These are phyloP conservation scores for Plectosphaerella sp. DNA, from an alignment of 2,329 filamentous ascomycete species.

Conservation along the genomic window DNA sequence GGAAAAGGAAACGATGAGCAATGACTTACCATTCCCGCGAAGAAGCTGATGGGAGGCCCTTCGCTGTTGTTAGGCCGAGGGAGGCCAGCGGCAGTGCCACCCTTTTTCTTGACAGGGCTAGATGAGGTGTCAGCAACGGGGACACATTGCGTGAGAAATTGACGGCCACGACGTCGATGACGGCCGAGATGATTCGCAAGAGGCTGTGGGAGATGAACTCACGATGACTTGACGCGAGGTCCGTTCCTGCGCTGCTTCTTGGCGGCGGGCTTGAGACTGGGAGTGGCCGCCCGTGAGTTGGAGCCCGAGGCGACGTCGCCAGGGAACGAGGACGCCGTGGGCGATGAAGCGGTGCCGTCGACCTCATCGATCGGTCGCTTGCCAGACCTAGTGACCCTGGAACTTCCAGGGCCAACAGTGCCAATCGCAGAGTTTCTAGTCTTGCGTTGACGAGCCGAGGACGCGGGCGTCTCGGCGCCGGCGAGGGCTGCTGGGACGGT, in stretches of 20 bases:
- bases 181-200: slow-evolving; percentile 1
- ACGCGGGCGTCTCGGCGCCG: neutral
- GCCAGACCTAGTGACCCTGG: slow-evolving; percentile 42
- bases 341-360: slow-evolving; percentile 45
- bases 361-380: slow-evolving; percentile 53
- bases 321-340: slow-evolving; percentile 44
- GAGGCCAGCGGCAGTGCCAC: slow-evolving; percentile 63
- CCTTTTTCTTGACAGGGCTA: slow-evolving; percentile 75
- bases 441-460: slow-evolving; percentile 2
- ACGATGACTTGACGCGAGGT: slow-evolving; percentile 66
- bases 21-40: slow-evolving; percentile 47
- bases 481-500: neutral
- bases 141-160: slow-evolving; percentile 1
- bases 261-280: slow-evolving; percentile 46
- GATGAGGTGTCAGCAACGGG: neutral
- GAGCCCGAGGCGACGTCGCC: slow-evolving; percentile 41
- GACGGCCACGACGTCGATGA: slow-evolving; percentile 7
- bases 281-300: slow-evolving; percentile 58
- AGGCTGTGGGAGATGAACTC: slow-evolving; percentile 27
- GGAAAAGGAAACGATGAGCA: neutral
- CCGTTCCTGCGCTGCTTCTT: slow-evolving; percentile 57
- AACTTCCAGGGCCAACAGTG: slow-evolving; percentile 24
- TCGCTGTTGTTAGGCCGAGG: slow-evolving; percentile 58
- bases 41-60: slow-evolving; percentile 54
- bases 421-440: slow-evolving; percentile 2